Conservation (phyloP, 768 basidiomycete species). For the Peribolospora kevripleyi region DNA sequence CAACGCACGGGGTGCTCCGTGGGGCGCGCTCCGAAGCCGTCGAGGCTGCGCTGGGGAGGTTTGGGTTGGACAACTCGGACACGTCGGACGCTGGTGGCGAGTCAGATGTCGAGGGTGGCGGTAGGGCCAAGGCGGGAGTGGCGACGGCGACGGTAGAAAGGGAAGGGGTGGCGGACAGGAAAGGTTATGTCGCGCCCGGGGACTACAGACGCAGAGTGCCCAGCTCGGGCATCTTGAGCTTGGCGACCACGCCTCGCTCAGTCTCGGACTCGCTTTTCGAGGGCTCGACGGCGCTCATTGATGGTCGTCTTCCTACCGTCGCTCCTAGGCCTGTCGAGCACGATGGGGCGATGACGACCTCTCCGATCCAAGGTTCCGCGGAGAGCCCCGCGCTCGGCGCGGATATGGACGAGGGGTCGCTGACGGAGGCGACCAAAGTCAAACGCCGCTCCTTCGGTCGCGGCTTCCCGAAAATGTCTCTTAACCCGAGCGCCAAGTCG, state of each 20-base stretch:
- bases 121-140: neutral
- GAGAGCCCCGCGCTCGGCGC: neutral
- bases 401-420: neutral
- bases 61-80: neutral
- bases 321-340: neutral
- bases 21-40: neutral
- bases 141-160: neutral
- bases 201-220: neutral
- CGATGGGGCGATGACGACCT: neutral
- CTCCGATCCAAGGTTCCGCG: neutral
- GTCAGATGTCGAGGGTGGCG: too few species aligned
- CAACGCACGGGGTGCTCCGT: constrained; percentile 9
- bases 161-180: neutral
- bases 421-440: neutral
- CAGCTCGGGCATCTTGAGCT: too few species aligned
- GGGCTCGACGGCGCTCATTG: too few species aligned
- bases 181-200: neutral
- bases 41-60: neutral
- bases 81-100: neutral
- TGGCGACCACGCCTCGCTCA: too few species aligned
- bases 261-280: too few species aligned
- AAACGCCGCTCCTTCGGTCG: neutral
- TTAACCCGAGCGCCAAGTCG: constrained; percentile 69
- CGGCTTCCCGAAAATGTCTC: constrained; percentile 24
- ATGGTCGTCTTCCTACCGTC: neutral